These are phyloP conservation scores for Aspergillus persii DNA, from an alignment of 2,329 filamentous ascomycete species.

Conservation along the genomic window DNA sequence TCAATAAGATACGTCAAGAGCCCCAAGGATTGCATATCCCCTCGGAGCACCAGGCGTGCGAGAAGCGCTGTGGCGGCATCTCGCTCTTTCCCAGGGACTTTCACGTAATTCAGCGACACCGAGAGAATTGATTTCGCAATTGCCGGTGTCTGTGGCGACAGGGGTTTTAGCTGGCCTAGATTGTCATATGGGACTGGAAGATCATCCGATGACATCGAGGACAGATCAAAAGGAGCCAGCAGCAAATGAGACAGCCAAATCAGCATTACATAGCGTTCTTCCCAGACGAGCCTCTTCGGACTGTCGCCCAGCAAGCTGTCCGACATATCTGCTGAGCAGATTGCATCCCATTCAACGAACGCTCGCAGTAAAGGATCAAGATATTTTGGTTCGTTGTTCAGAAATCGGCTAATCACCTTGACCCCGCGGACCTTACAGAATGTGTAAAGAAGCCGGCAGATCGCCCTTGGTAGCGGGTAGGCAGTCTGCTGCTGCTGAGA, in stretches of 20 bases:
- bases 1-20: conserved; percentile 66
- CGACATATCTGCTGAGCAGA: conserved; percentile 13
- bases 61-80: conserved; percentile 83
- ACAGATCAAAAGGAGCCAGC: conserved; percentile 84
- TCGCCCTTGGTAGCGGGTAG: conserved; percentile 62
- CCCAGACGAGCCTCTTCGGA: conserved; percentile 65
- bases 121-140: conserved; percentile 69
- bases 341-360: conserved; percentile 60
- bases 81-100: conserved; percentile 77
- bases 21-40: conserved; percentile 80
- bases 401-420: conserved; percentile 86
- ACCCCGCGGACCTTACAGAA: conserved; percentile 93
- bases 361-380: conserved; percentile 76
- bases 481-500: conserved; percentile 37
- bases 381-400: conserved; percentile 84
- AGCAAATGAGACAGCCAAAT: conserved; percentile 84
- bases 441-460: conserved; percentile 78
- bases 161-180: conserved; percentile 30
- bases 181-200: conserved; percentile 37
- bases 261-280: conserved; percentile 82
- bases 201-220: conserved; percentile 67
- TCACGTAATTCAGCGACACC: conserved; percentile 69
- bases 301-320: conserved; percentile 17
- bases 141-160: conserved; percentile 63
- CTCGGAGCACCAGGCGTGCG: conserved; percentile 75